phyloP scores from a whole-genome alignment of 1,284 basidiomycete genomes.

The Apiotrichum mycotoxinovorans region DNA sequence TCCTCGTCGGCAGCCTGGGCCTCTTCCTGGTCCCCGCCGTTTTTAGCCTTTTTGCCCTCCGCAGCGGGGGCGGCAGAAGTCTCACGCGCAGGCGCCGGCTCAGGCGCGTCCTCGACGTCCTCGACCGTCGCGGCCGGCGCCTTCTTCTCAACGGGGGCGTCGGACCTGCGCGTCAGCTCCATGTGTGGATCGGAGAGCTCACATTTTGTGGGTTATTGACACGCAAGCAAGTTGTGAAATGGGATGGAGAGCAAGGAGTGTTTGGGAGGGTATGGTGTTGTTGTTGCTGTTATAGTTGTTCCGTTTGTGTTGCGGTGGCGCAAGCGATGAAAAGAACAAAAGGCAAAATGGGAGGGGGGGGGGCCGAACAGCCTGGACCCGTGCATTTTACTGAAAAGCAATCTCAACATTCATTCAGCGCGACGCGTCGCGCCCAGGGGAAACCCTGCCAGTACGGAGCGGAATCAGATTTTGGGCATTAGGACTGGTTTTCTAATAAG shows the following conservation, averaged over 20 bases:
- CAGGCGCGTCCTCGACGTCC: background rate
- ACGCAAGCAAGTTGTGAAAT: background rate
- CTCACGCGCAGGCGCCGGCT: too few relatives aligned
- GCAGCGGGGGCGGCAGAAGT: background rate
- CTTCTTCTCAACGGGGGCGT: background rate
- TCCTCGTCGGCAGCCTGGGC: too few relatives aligned
- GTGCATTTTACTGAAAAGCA: too few relatives aligned
- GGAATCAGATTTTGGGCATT: too few relatives aligned
- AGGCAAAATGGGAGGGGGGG: too few relatives aligned
- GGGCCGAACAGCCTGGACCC: too few relatives aligned
- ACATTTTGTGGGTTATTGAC: background rate
- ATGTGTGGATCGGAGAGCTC: background rate
- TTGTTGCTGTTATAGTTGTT: background rate
- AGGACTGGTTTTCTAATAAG: too few relatives aligned
- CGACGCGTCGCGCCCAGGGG: too few relatives aligned
- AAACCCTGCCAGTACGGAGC: too few relatives aligned
- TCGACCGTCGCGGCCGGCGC: background rate
- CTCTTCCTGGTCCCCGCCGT: background rate
- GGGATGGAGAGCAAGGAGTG: background rate
- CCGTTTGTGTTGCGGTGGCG: background rate
- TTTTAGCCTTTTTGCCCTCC: too few relatives aligned
- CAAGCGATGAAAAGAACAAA: background rate
- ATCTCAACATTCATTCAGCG: background rate
- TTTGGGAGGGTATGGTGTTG: too few relatives aligned
- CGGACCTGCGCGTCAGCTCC: background rate